Evolutionary conservation across 352 stramenopile genomes (phyloP), one percentile per base, ranked within the genome.

Genomic region (Phytophthora ramorum): DNA sequence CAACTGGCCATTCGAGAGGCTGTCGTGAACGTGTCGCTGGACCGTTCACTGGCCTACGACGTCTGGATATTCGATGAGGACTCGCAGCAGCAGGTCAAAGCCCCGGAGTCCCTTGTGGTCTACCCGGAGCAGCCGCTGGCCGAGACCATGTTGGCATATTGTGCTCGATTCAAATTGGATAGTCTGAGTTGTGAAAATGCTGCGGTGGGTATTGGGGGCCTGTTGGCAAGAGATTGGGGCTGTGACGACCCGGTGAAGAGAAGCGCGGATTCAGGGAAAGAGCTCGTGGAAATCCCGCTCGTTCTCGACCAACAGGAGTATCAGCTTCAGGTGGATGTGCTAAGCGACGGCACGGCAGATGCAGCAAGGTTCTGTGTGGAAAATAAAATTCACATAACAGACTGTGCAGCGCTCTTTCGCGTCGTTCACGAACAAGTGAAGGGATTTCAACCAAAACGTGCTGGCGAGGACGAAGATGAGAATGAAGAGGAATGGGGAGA

Each of bases 11-110:
- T 78, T 37, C 63, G 65, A 19, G 83, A 91, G 46, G 73, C 52
- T 12, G 51, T 90, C 16, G 78, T 86, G 30, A 91, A 90, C 45
- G 52, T 91, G 45, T 87, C 80, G 26, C 54, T 89, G 30, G 83
- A 91, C 53, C 73, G 70, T 53, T 76, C 70, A 26, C 65, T 91
- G 22, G 32, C 37, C 17, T 91, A 89, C 55, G 52, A 78, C 13
- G 51, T 91, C 17, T 63, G 20, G 38, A 53, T 73, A 1, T 1
- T 38, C n/a, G 63, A 62, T 17, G n/a, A 64, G 19, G 32, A 17
- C 10, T 68, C 38, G 7, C 43, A 62, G 16, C 45, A 72, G n/a
- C 9, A 45, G 17, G 17, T 75, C 17, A 61, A 59, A 35, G 37
- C 76, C 10, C 52, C 61, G 14, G 61, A 73, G 49, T 58, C 40